These are phyloP conservation scores for Saccharomyces pastorianus DNA, from an alignment of 1,139 yeast species.

Conservation along the genomic window DNA sequence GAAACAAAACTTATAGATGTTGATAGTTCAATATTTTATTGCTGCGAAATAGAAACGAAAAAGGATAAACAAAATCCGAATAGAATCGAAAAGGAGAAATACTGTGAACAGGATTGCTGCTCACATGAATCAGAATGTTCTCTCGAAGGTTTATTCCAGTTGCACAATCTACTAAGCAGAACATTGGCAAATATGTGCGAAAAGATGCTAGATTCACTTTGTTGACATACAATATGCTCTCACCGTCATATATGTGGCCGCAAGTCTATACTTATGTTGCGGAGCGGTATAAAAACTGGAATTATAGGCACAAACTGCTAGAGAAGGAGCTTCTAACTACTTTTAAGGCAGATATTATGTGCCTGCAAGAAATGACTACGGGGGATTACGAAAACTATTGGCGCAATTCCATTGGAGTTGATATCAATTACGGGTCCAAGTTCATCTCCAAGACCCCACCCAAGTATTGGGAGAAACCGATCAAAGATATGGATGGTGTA, in stretches of 20 bases:
- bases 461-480: slow-evolving; percentile 40
- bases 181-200: neutral
- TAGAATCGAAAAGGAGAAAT: neutral
- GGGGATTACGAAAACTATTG: slow-evolving; percentile 40
- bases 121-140: slow-evolving; percentile 7
- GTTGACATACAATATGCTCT: slow-evolving; percentile 45
- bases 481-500: slow-evolving; percentile 49
- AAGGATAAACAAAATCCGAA: neutral
- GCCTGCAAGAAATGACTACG: slow-evolving; percentile 53
- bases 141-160: slow-evolving; percentile 14
- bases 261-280: slow-evolving; percentile 46
- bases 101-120: neutral
- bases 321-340: slow-evolving; percentile 35
- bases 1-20: neutral
- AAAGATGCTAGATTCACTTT: slow-evolving; percentile 15
- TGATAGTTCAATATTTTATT: neutral
- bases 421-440: slow-evolving; percentile 36
- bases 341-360: slow-evolving; percentile 47
- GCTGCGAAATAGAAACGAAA: neutral
- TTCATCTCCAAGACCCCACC: slow-evolving; percentile 45
- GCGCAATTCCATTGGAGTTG: slow-evolving; percentile 29
- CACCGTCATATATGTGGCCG: slow-evolving; percentile 52
- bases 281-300: slow-evolving; percentile 41
- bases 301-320: slow-evolving; percentile 40
- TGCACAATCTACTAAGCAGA: neutral